Evolutionary conservation across 768 basidiomycete genomes (phyloP), one percentile per base, ranked within the genome.

Genomic region (Xerocomellus chrysenteron): DNA sequence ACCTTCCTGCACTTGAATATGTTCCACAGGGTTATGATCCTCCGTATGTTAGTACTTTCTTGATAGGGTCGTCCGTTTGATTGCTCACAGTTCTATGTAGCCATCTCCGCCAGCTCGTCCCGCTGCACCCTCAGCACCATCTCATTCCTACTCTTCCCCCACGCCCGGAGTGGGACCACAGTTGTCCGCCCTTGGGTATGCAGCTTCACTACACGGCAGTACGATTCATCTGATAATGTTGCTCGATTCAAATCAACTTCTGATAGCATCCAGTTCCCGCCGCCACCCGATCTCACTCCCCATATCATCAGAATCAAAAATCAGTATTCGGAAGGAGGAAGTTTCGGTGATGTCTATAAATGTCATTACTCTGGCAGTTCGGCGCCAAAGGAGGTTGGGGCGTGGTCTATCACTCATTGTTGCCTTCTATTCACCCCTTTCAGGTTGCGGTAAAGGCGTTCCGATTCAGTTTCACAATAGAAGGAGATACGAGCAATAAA

Each of bases 361-460:
- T 56, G 58, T 12, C 9, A 5, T 8, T 55, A 40, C 14, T 2
- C 1, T 16, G 10, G 4, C 10, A 24, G 30, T 19, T n/a, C 1
- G 5, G 28, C 3, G 6, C 28, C 21, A 11, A 50, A 36, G 2
- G 43, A 57, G 55, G 58, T 53, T 4, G 9, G 50, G 16, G 6
- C 13, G n/a, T n/a, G n/a, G 11, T 19, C 12, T 35, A 35, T 3
- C 0, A 5, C 33, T 2, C 33, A 32, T 28, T 33, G 3, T n/a
- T 30, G 9, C 16, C 14, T 53, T 2, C 4, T n/a, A 17, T 4
- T 52, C 2, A 51, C 40, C 2, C 24, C n/a, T 3, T 5, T 19
- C 33, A 68, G 67, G 64, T 66, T n/a, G 64, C 66, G 11, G 67
- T 68, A 1, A 68, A 68, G 49, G 62, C 59, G 0, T 36, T 68